Evolutionary conservation across 108 stramenopile genomes (phyloP).

Genomic region (Skeletonema potamos): DNA sequence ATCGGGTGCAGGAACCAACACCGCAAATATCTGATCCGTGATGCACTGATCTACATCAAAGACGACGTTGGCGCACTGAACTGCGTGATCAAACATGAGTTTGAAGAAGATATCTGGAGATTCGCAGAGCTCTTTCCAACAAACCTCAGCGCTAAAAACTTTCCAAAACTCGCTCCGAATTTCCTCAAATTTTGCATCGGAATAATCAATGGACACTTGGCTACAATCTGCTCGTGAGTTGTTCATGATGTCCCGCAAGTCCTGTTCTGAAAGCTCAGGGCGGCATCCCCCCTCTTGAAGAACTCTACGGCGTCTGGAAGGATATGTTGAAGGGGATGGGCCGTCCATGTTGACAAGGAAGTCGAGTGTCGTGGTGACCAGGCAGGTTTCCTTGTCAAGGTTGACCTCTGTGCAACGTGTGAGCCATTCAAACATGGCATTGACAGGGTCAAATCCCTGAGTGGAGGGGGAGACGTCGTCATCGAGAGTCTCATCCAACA

Average conservation of each 20-base stretch:
- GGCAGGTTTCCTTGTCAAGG: not conserved
- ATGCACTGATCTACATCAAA: slow-evolving; percentile 25
- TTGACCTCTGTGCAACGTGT: not conserved
- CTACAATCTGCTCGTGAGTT: not conserved
- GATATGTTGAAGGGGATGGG: not conserved
- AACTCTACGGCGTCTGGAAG: not conserved
- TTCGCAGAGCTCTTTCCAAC: not conserved
- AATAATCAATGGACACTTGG: not conserved
- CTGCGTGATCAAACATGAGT: not conserved
- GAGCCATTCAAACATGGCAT: not conserved
- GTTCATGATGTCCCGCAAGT: not conserved
- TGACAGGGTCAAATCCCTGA: not conserved
- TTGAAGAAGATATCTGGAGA: not conserved
- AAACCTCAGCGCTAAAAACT: not conserved
- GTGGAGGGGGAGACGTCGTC: not conserved
- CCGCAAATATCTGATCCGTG: slow-evolving; percentile 5
- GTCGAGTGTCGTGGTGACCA: not conserved
- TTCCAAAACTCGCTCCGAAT: not conserved
- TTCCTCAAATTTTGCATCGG: not conserved
- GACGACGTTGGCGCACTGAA: slow-evolving; percentile 15
- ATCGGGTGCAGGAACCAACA: not conserved
- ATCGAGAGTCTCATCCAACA: not conserved
- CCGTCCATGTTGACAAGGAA: not conserved
- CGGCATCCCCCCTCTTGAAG: not conserved
- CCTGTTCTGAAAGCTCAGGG: not conserved